Base-by-base conservation (phyloP, 2,329 filamentous ascomycete species). In the Atkinsonella texensis region DNA sequence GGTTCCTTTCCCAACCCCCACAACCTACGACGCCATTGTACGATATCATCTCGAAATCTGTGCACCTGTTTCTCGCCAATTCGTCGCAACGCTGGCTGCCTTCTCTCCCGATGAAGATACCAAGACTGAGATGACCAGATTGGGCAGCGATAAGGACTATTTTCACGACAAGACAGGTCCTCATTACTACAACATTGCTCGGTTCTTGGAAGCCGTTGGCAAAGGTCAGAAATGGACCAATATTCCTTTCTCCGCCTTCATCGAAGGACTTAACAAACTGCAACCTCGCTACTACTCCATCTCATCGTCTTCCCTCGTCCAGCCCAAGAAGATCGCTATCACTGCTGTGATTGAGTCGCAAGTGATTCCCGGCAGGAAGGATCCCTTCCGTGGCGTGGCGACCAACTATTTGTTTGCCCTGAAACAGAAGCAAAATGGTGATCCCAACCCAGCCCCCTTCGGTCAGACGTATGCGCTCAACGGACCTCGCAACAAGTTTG, bases 271-370 rank as follows among this genome's bases (percentile, higher is more conserved):
- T 55, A 87, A 84, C 70, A 97, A 96, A 75, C 82, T 98, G 52
- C 93, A 98, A 69, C 91, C 93, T 40, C 88, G 93, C 48, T 98
- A 97, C 77, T 98, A 98, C 75, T 98, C 94, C 48, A 98, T 98
- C 68, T 98, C 93, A 2, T 98, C 94, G 1, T 97, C 93, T 1
- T 96, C 93, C 7, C 69, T 89, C 9, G 90, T 95, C 15, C 90
- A 98, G 66, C 90, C 93, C 66, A 84, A 95, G 70, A 91, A 89
- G 73, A 89, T 98, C 58, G 88, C 93, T 54, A 86, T 98, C 62
- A 98, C 93, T 15, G 91, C 91, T 52, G 85, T 97, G 41, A 91
- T 98, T 53, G 93, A 97, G 68, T 88, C 84, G 12, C 79, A 89
- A 59, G 71, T 80, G 53, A 79, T 95, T 57, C 83, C 89, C 18